Percentiles rank a stretch among this genome's conserved stretches.
These are phyloP conservation scores for Paramecium sexaurelia DNA, from an alignment of 73 alveolate genomes.

Conservation along the genomic window DNA sequence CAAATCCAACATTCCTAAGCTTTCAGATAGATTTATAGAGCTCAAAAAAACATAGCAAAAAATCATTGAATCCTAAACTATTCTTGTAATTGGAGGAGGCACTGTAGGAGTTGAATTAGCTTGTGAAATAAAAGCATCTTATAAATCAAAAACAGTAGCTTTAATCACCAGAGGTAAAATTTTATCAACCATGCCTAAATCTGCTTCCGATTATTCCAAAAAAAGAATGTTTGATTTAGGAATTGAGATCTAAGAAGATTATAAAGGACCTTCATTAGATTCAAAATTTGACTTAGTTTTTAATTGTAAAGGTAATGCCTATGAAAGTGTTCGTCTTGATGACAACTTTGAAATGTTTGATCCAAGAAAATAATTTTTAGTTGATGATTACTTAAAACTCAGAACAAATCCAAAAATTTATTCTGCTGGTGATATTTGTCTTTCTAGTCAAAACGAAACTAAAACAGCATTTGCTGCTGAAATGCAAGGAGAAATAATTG, in stretches of 20 bases:
- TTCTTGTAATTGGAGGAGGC: slow-evolving; percentile 40
- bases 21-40: background rate
- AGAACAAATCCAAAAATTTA: background rate
- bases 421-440: slow-evolving; percentile 29
- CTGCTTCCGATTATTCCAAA: background rate
- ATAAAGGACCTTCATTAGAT: background rate
- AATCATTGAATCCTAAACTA: background rate
- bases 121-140: background rate
- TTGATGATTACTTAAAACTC: background rate
- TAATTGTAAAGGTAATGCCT: slow-evolving; percentile 7
- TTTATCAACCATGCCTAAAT: slow-evolving; percentile 36
- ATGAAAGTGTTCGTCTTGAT: slow-evolving; percentile 7
- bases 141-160: background rate
- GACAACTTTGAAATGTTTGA: background rate
- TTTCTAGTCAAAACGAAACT: background rate
- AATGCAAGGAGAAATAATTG: slow-evolving; percentile 26
- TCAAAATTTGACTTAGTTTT: background rate
- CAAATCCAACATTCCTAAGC: background rate
- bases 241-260: background rate
- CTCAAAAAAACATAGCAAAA: background rate
- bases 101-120: slow-evolving; percentile 44
- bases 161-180: background rate
- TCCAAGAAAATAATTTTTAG: background rate
- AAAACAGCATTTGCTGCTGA: slow-evolving; percentile 30
- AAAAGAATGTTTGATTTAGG: background rate